These are phyloP conservation scores for Candida nanaspora DNA, from an alignment of 805 yeast genomes.

Conservation along the genomic window DNA sequence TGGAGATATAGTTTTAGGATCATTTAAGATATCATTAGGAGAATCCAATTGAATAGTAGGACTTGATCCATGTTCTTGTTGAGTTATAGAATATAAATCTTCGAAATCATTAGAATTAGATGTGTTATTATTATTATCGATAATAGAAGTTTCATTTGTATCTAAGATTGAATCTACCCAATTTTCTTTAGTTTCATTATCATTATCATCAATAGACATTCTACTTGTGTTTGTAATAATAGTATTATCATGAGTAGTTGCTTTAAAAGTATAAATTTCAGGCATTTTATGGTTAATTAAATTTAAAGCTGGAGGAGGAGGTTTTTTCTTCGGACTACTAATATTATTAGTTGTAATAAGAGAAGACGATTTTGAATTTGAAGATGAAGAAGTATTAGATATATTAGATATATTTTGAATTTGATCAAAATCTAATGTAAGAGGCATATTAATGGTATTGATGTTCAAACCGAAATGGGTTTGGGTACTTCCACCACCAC, in stretches of 20 bases:
- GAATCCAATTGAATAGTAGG: not conserved
- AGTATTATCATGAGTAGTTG: not conserved
- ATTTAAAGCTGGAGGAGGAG: not conserved
- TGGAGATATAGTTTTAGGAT: not conserved
- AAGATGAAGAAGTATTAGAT: not conserved
- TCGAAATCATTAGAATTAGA: not conserved
- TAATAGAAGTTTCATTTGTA: no score
- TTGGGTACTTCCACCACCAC: no score
- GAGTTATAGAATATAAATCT: not conserved
- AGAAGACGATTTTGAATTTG: no score
- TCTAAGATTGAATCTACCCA: slow-evolving; percentile 1
- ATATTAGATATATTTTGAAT: no score
- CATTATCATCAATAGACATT: no score
- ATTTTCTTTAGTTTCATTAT: not conserved
- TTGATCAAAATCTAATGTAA: no score
- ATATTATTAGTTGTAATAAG: no score
- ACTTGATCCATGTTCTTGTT: not conserved
- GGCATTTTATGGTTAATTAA: not conserved
- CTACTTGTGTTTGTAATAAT: not conserved
- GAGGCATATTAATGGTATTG: no score
- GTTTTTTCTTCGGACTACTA: not conserved
- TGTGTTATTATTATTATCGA: no score
- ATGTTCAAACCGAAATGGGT: no score
- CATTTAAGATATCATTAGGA: not conserved
- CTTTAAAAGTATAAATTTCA: not conserved